Percentiles rank a stretch among this genome's conserved stretches.
phyloP scores from a whole-genome alignment of 805 yeast genomes.

The Metschnikowia borealis region DNA sequence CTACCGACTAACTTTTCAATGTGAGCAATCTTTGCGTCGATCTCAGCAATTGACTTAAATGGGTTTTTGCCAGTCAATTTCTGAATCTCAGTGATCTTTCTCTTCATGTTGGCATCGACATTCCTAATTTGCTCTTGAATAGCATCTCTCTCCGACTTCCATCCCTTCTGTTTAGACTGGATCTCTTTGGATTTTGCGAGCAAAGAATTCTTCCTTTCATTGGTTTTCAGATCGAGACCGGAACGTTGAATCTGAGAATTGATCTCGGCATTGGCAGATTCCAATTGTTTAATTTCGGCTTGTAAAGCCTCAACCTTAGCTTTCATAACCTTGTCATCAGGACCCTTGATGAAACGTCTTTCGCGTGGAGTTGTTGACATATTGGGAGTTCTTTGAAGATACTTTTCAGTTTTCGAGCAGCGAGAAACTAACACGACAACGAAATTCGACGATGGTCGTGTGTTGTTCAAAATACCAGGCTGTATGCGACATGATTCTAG shows the following conservation, averaged over 20 bases:
- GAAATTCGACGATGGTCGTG: conserved; percentile 8
- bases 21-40: conserved; percentile 58
- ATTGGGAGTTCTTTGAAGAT: neutral
- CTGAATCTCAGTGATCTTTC: conserved; percentile 71
- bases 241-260: conserved; percentile 49
- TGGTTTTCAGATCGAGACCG: conserved; percentile 28
- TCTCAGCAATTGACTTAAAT: conserved; percentile 65
- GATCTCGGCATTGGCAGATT: conserved; percentile 48
- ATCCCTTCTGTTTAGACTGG: conserved; percentile 44
- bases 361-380: conserved; percentile 22
- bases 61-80: conserved; percentile 64
- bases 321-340: conserved; percentile 65
- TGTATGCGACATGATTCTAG: neutral
- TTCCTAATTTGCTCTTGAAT: conserved; percentile 69
- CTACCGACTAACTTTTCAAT: conserved; percentile 73
- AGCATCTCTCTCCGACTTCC: conserved; percentile 45
- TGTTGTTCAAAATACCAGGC: neutral
- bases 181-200: conserved; percentile 38
- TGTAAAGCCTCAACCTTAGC: conserved; percentile 51
- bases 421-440: conserved; percentile 7
- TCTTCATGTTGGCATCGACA: conserved; percentile 66
- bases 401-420: neutral
- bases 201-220: conserved; percentile 31
- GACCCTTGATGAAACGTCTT: conserved; percentile 65
- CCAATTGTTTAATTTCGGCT: conserved; percentile 61